These are phyloP conservation scores for Boletellus deceptivus DNA, from an alignment of 1,284 basidiomycete species.

Conservation along the genomic window DNA sequence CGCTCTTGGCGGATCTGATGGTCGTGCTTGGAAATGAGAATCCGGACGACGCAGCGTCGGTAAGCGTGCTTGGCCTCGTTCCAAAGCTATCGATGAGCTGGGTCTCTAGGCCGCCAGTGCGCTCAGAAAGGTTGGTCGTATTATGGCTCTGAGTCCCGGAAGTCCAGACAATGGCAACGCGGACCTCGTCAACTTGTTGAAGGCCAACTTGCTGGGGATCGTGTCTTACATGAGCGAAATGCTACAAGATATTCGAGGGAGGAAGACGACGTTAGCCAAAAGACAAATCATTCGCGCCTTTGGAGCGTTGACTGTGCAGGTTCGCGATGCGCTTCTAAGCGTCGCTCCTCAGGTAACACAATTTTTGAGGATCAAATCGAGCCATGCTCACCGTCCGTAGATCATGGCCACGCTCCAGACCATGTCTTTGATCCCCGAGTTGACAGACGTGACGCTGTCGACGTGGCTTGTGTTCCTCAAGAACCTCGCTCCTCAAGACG, in stretches of 20 bases:
- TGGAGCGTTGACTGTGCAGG: slow-evolving; percentile 67
- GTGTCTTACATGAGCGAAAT: slow-evolving; percentile 81
- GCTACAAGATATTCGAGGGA: slow-evolving; percentile 78
- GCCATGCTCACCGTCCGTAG: slow-evolving; percentile 41
- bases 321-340: slow-evolving; percentile 70
- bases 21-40: slow-evolving; percentile 72
- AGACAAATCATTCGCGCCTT: slow-evolving; percentile 78
- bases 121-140: slow-evolving; percentile 56
- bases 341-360: slow-evolving; percentile 78
- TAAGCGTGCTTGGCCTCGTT: slow-evolving; percentile 28
- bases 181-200: slow-evolving; percentile 61
- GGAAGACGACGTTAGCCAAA: slow-evolving; percentile 65
- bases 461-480: slow-evolving; percentile 84
- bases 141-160: slow-evolving; percentile 29
- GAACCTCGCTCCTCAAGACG: slow-evolving; percentile 67
- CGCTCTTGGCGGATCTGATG: slow-evolving; percentile 73
- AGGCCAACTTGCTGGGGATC: slow-evolving; percentile 76
- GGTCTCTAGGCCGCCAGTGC: slow-evolving; percentile 55
- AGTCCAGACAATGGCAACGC: slow-evolving; percentile 24
- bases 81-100: slow-evolving; percentile 1
- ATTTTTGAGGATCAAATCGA: slow-evolving; percentile 4
- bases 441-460: slow-evolving; percentile 77
- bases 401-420: slow-evolving; percentile 98
- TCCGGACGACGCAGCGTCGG: slow-evolving; percentile 41
- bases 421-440: slow-evolving; percentile 68